Percentiles rank a stretch among this genome's conserved stretches.
Evolutionary conservation across 225 moss, liverwort and hornwort species (phyloP).

Genomic region (Neckera pumila): DNA sequence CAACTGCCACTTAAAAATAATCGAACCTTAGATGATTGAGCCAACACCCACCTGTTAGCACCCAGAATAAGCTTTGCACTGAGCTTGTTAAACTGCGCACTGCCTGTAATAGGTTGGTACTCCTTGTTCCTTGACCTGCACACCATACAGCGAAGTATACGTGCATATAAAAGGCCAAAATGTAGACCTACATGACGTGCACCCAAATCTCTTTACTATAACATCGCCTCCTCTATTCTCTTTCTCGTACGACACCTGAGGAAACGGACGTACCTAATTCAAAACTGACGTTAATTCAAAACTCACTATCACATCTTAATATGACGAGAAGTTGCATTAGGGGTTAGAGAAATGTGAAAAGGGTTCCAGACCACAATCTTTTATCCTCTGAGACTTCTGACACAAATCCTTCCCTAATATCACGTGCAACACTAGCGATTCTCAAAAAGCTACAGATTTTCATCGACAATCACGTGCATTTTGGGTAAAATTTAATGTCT

Average conservation of each 20-base stretch:
- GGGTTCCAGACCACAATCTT: background rate
- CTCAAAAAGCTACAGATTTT: background rate
- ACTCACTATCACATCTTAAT: too few relatives aligned
- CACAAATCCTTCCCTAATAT: background rate
- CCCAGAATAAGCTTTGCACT: conserved; percentile 82
- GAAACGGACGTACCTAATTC: background rate
- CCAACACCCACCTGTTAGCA: conserved; percentile 26
- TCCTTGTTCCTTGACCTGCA: conserved; percentile 74
- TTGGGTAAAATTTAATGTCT: background rate
- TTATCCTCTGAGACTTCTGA: background rate
- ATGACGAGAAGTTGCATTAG: background rate
- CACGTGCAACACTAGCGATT: background rate
- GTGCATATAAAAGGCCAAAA: background rate
- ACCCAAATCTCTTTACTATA: background rate
- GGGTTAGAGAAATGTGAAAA: background rate
- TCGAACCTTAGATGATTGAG: background rate
- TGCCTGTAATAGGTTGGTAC: conserved; percentile 75
- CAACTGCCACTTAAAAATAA: background rate
- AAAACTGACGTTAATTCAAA: background rate
- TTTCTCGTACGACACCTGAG: background rate
- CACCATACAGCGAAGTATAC: background rate
- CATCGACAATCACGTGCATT: background rate
- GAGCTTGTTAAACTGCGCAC: conserved; percentile 63
- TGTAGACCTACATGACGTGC: background rate
- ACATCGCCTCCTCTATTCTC: background rate